Percentiles rank a stretch among this genome's conserved stretches.
phyloP scores from a whole-genome alignment of 1,284 basidiomycete genomes.

The Agaricales sp. region DNA sequence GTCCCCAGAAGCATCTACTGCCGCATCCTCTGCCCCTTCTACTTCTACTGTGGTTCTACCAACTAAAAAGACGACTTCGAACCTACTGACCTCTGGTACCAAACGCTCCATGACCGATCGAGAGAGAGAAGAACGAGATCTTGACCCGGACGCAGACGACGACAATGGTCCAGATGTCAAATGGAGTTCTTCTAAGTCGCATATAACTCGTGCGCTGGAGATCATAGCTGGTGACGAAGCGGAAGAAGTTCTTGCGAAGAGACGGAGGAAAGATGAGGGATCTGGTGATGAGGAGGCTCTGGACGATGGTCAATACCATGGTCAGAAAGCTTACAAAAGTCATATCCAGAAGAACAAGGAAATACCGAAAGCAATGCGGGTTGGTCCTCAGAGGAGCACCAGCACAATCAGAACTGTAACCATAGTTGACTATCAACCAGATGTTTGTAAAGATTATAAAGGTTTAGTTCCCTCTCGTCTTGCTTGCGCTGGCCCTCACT shows the following conservation, averaged over 20 bases:
- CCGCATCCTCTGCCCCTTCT: constrained; percentile 27
- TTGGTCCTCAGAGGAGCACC: constrained; percentile 75
- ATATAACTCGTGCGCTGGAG: constrained; percentile 56
- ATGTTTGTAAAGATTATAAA: constrained; percentile 99
- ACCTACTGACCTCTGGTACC: constrained; percentile 76
- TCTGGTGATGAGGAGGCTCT: constrained; percentile 51
- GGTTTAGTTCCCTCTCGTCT: constrained; percentile 36
- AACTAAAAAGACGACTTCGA: constrained; percentile 51
- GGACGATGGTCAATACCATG: constrained; percentile 86
- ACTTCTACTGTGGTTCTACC: constrained; percentile 69
- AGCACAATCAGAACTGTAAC: constrained; percentile 93
- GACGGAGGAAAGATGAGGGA: constrained; percentile 39
- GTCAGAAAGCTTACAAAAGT: constrained; percentile 72
- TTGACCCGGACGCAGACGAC: constrained; percentile 22
- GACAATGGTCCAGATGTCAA: constrained; percentile 66
- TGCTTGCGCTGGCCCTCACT: constrained; percentile 1
- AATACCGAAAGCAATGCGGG: constrained; percentile 81
- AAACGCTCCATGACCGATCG: constrained; percentile 65
- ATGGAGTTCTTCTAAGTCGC: constrained; percentile 65
- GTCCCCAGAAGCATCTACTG: constrained; percentile 37
- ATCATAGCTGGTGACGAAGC: constrained; percentile 74
- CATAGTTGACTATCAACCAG: constrained; percentile 96
- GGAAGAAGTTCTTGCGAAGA: constrained; percentile 61
- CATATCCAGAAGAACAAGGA: constrained; percentile 79
- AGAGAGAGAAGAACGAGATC: constrained; percentile 15